These are phyloP conservation scores for Trichoderma polysporum DNA, from an alignment of 2,329 filamentous ascomycete species.

Conservation along the genomic window DNA sequence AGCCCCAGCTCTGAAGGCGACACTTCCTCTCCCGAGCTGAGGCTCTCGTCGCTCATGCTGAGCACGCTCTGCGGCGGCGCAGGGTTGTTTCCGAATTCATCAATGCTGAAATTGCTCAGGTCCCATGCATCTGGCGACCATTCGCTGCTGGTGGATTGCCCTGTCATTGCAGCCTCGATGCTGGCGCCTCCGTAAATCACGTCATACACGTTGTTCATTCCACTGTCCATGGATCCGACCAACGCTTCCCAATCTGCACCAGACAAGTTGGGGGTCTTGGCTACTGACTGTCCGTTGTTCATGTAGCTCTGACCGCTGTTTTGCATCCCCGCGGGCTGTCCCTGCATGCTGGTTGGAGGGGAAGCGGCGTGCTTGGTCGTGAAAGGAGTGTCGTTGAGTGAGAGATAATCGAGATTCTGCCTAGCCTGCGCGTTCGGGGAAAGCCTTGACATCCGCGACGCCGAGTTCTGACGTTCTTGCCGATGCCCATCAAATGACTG, in stretches of 20 bases:
- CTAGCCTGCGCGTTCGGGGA: conserved; percentile 26
- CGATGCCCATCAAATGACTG: conserved; percentile 50
- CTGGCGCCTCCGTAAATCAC: conserved; percentile 71
- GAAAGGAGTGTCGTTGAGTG: conserved; percentile 48
- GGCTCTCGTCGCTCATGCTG: conserved; percentile 58
- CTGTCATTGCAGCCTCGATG: conserved; percentile 46
- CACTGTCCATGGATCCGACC: conserved; percentile 75
- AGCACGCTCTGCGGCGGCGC: conserved; percentile 53
- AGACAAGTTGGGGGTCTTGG: conserved; percentile 49
- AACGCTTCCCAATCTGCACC: conserved; percentile 80
- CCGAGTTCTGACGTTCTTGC: conserved; percentile 50
- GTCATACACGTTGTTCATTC: conserved; percentile 80
- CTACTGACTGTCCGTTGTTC: conserved; percentile 22
- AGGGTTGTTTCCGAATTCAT: conserved; percentile 45
- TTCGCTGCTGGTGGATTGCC: conserved; percentile 39
- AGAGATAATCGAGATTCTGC: conserved; percentile 59
- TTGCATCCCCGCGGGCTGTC: conserved; percentile 12
- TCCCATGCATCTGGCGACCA: conserved; percentile 62
- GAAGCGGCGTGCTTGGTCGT: conserved; percentile 50
- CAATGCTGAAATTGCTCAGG: conserved; percentile 50
- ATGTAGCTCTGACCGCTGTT: conserved; percentile 16
- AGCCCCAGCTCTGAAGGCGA: conserved; percentile 47
- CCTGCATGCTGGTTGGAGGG: conserved; percentile 44
- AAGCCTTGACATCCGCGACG: conserved; percentile 40
- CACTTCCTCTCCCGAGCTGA: conserved; percentile 56